Base-by-base conservation (phyloP, 805 yeast species). In the Phaffomyces opuntiae region DNA sequence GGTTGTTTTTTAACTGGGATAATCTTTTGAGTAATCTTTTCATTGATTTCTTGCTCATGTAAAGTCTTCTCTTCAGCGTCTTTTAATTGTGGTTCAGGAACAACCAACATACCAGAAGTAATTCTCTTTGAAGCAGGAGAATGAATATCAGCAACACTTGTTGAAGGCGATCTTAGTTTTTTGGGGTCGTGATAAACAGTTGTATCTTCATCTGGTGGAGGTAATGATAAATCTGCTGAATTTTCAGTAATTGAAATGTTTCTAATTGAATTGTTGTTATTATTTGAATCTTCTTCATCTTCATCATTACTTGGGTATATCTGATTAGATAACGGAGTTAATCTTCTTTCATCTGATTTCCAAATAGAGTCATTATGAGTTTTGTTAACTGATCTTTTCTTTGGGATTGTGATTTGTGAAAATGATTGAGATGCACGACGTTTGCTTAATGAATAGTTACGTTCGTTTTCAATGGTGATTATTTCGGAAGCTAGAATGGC, bases 401-500 rank as follows among this genome's bases (percentile, higher is more conserved):
- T 61, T 33, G 64, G 65, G 9, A 61, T 46, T 12, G 49, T 40
- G 12, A 59, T 34, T 25, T 50, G 47, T 24, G 61, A 55, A 38
- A 44, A 49, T 33, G 48, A 50, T 9, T 39, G 47, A 1, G 61
- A 52, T 1, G 58, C 59, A 36, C 57, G 58, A 45, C 62, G 61
- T 34, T 59, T 59, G 35, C 25, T 31, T 9, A 35, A 25, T 6
- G 25, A 38, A 11, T 40, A 31, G 11, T 49, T 47, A 17, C 44
- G 35, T 32, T 45, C 39, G 1, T 47, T 46, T 6, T 55, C 54
- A 14, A 59, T 56, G 0, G 67, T 44, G 38, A 59, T 62, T 34
- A 74, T 47, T 29, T 75, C 78, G 38, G 64, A 59, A 27, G 62
- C 62, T 26, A 77, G 52, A 3, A 76, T 52, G 2, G 76, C 80